phyloP scores from a whole-genome alignment of 2,329 filamentous ascomycete species.

The Beauveria caledonica region DNA sequence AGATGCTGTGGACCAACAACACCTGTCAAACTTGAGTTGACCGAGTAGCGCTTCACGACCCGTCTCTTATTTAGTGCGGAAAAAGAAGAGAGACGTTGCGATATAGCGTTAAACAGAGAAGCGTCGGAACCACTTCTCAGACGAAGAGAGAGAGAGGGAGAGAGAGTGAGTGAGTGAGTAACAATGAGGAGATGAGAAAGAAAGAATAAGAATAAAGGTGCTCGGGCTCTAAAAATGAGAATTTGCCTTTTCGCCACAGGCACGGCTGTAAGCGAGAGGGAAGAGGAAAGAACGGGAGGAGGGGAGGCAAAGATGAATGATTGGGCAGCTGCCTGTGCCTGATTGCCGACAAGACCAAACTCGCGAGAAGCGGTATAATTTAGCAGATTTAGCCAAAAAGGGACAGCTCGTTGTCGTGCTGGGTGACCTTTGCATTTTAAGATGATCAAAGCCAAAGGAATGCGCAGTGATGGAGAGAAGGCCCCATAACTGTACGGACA shows the following conservation, averaged over 20 bases:
- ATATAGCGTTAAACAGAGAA: not conserved
- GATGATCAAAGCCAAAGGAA: not conserved
- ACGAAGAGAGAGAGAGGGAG: not conserved
- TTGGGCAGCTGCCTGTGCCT: not conserved
- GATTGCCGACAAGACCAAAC: not conserved
- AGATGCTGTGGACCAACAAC: not conserved
- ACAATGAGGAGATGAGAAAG: not conserved
- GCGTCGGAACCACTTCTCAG: not conserved
- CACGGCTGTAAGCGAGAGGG: not conserved
- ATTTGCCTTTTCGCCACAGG: not conserved
- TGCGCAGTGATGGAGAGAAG: slow-evolving; percentile 4
- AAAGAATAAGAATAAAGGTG: not conserved
- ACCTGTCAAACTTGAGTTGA: not conserved
- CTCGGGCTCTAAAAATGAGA: not conserved
- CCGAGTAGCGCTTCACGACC: not conserved
- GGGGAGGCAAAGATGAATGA: not conserved
- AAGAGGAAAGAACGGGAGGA: not conserved
- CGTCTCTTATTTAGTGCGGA: not conserved
- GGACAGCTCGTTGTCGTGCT: not conserved
- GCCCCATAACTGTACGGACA: not conserved
- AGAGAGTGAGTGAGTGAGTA: not conserved
- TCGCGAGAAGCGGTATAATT: not conserved
- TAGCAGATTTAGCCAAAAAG: not conserved
- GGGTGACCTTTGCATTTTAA: not conserved
- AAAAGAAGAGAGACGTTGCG: not conserved